Conservation (phyloP, 805 yeast genomes). For the Metschnikowia sp. region DNA sequence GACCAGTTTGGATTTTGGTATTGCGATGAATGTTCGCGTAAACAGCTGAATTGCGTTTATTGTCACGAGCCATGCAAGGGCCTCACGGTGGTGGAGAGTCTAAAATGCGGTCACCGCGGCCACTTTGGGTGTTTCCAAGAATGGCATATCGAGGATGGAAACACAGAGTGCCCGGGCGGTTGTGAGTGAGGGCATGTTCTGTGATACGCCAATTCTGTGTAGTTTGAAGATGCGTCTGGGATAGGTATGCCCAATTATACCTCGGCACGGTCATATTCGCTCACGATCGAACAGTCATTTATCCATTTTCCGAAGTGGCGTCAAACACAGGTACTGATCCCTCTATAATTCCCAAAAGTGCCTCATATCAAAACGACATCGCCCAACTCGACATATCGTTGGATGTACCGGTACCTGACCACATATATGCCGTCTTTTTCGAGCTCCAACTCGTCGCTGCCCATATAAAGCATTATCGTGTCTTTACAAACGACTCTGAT, state of each 20-base stretch:
- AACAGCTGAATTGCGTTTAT: conserved; percentile 66
- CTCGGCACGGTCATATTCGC: too few species aligned
- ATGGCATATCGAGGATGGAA: conserved; percentile 69
- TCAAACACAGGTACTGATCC: neutral
- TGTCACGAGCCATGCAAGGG: conserved; percentile 80
- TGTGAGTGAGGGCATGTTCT: conserved; percentile 28
- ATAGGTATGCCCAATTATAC: too few species aligned
- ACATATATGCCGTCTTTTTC: conserved; percentile 69
- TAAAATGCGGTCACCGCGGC: conserved; percentile 83
- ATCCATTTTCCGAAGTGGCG: too few species aligned
- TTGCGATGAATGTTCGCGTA: conserved; percentile 66
- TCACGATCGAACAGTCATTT: too few species aligned
- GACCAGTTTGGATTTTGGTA: conserved; percentile 72
- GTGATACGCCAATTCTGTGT: too few species aligned
- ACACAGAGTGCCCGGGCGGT: conserved; percentile 79
- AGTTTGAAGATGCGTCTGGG: too few species aligned
- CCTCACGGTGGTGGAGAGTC: conserved; percentile 50
- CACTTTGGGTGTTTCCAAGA: conserved; percentile 75
- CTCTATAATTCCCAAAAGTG: neutral
- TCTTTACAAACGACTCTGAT: conserved; percentile 49
- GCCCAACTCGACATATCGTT: conserved; percentile 32
- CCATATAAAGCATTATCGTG: conserved; percentile 26
- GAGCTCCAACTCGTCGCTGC: conserved; percentile 27
- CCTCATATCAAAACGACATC: conserved; percentile 35
- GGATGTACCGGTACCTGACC: conserved; percentile 54